Conservation (phyloP, 257 asterid genomes). For the Datura wrightii region DNA sequence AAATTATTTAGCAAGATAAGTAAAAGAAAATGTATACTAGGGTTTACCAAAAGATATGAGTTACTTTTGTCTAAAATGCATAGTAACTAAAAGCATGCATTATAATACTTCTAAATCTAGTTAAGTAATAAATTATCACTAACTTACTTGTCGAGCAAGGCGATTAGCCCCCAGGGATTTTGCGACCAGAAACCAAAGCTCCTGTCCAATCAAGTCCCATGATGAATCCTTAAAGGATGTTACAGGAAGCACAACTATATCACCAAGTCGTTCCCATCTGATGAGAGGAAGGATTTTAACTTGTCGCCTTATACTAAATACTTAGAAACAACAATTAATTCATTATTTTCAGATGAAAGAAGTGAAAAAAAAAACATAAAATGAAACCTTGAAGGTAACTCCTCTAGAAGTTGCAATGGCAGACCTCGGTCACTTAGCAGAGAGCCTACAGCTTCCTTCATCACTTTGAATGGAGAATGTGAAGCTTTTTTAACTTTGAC, state of each 20-base stretch:
- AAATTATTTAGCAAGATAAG: background rate
- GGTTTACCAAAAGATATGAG: background rate
- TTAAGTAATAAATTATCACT: conserved; percentile 1
- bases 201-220: conserved; percentile 73
- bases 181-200: conserved; percentile 88
- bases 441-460: conserved; percentile 80
- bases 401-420: conserved; percentile 65
- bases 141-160: conserved; percentile 87
- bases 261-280: conserved; percentile 98
- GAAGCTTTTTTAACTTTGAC: conserved; percentile 65
- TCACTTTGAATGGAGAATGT: conserved; percentile 65
- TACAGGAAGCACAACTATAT: conserved; percentile 78
- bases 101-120: background rate
- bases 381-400: conserved; percentile 84
- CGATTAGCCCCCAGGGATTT: conserved; percentile 75
- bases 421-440: conserved; percentile 58
- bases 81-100: conserved; percentile 10
- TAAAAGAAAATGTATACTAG: background rate
- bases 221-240: conserved; percentile 73
- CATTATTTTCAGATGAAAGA: background rate
- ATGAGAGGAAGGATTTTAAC: conserved; percentile 31
- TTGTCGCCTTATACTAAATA: background rate
- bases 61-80: conserved; percentile 6
- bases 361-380: conserved; percentile 29
- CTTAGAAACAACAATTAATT: background rate